Evolutionary conservation across 2,329 filamentous ascomycete genomes (phyloP).

Genomic region (Diplodia intermedia): DNA sequence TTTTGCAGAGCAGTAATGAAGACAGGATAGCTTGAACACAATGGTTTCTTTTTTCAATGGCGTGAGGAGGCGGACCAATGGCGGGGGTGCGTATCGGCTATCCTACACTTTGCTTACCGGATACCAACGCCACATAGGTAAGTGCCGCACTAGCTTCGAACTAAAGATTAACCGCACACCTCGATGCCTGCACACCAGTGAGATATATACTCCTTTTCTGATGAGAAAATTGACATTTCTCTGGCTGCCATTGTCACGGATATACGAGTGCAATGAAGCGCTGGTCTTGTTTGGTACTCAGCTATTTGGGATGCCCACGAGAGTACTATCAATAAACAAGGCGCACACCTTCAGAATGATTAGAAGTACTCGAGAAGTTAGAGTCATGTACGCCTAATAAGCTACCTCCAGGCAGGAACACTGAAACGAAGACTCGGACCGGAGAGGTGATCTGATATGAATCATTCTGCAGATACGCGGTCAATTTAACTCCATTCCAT

Average conservation of each 20-base stretch:
- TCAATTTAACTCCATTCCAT: background rate
- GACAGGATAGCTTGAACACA: too few species aligned
- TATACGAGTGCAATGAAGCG: too few species aligned
- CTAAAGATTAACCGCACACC: background rate
- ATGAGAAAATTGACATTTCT: background rate
- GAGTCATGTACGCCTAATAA: too few species aligned
- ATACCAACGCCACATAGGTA: background rate
- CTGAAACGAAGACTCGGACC: background rate
- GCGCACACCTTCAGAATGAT: too few species aligned
- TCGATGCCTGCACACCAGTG: background rate
- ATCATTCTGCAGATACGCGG: background rate
- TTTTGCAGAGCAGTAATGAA: too few species aligned
- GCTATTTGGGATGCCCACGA: too few species aligned
- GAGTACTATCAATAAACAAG: too few species aligned
- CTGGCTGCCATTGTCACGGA: background rate
- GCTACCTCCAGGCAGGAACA: background rate
- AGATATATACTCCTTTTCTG: background rate
- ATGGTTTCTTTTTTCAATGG: background rate
- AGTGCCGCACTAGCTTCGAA: background rate
- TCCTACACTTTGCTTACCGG: background rate
- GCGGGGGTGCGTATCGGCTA: background rate
- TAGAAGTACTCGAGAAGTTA: too few species aligned
- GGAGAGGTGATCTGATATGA: background rate
- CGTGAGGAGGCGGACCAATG: background rate
- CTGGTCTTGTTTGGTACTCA: too few species aligned